Base-by-base conservation (phyloP, 768 basidiomycete genomes). In the Agaricus sinodeliciosus region DNA sequence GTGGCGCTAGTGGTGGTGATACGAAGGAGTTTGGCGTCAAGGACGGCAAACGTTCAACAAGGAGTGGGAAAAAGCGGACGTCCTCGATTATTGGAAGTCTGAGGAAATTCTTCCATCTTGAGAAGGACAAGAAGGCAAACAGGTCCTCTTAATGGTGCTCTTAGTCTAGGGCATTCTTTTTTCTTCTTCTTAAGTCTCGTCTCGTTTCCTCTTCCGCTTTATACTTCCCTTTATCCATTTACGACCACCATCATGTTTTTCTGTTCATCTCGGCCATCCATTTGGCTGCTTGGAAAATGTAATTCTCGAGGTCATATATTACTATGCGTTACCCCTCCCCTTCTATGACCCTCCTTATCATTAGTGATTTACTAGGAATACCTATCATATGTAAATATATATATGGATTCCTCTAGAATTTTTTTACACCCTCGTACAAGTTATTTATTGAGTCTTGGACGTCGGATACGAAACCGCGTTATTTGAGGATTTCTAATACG, bases 11-110 rank as follows among this genome's bases (percentile, higher is more conserved):
- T 26, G 18, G 39, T n/a, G 42, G 42, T 12, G 22, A 13, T n/a
- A 43, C 37, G 7, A 13, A 40, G 11, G 49, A 50, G 31, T 34
- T 34, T 18, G 40, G 41, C 9, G 49, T 25, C 12, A 19, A 41
- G 16, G 44, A 53, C 18, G 43, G 44, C 16, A 46, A 31, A 26
- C 36, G 26, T 6, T 68, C 72, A 1, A 48, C 58, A n/a, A 65
- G 11, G 31, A 31, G 31, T 11, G 31, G 62, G 13, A 69, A 74
- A 54, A 81, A 81, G 62, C 70, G 71, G 42, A 62, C 25, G 19
- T 31, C 66, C 5, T 82, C 82, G 13, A 61, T 84, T 27, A 72
- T 85, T 48, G 75, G 74, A 22, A 82, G 73, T 58, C 36, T 79
- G 48, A 83, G 78, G 60, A 61, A 72, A 37, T 60, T 82, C 5